A percentile compares a stretch with the other conserved stretches of the same genome.
phyloP scores from a whole-genome alignment of 2,329 filamentous ascomycete genomes.

The Pestalotiopsis sp. region DNA sequence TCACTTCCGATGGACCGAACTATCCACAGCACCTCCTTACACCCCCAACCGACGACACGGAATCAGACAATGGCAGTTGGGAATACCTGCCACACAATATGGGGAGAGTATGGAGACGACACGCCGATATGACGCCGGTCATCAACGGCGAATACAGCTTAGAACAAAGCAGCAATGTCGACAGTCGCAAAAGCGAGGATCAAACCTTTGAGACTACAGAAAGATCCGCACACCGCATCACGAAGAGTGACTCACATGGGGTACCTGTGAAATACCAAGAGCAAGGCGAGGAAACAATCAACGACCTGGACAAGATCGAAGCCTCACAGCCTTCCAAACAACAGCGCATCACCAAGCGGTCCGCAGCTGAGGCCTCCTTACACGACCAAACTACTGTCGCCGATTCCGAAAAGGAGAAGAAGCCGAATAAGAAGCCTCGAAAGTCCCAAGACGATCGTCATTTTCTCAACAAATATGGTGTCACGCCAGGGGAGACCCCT shows the following conservation, averaged over 20 bases:
- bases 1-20: neutral
- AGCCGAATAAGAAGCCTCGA: constrained; percentile 24
- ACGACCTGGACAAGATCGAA: neutral
- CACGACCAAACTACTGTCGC: neutral
- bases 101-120: neutral
- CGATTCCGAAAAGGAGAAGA: constrained; percentile 16
- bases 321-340: neutral
- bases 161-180: neutral
- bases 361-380: neutral
- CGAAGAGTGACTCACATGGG: neutral
- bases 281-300: neutral
- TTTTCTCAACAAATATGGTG: constrained; percentile 40
- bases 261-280: neutral
- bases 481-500: constrained; percentile 62
- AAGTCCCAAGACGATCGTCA: constrained; percentile 38
- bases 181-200: neutral
- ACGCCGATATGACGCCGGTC: neutral
- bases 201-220: neutral
- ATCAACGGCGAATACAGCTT: neutral
- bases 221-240: neutral
- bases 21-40: neutral
- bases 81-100: constrained; percentile 2
- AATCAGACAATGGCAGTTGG: neutral
- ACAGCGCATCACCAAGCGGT: neutral
- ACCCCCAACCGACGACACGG: neutral